Base-by-base conservation (phyloP, 192 early-diverging fungal genomes). In the Podila epigama region DNA sequence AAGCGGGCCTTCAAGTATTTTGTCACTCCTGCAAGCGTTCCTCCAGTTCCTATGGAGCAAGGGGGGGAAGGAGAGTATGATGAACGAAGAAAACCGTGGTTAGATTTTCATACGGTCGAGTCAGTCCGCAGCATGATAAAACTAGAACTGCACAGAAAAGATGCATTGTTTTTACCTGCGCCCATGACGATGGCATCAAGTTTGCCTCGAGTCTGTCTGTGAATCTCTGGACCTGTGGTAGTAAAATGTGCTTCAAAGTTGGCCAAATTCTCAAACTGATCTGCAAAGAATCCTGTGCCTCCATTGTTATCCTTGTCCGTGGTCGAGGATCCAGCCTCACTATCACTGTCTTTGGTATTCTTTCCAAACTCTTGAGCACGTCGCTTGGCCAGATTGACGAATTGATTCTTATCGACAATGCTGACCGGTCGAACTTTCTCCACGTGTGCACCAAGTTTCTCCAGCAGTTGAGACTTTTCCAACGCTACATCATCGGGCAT, bases 251-350 rank as follows among this genome's bases (percentile, higher is more conserved):
- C 89, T 42, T 93, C 73, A 53, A 86, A 88, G 70, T 98, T 99
- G 40, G 90, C 87, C 59, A 88, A 82, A 59, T 93, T 99, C 70
- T 99, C 97, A 70, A 99, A 99, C 79, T 99, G 97, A 79, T 99
- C 90, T 2, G 91, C 92, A 86, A 92, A 97, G 83, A 84, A 93
- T 57, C 91, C 90, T 40, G 81, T 75, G 60, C 64, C 60, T 44
- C 54, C 25, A 34, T 32, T 36, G 32, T 22, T 57, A 15, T 39
- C 35, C 6, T 31, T 29, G 7, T 36, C 29, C 11, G 25, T 39
- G 12, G 40, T n/a, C 42, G 29, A 51, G 25, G 55, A 40, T 15
- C 12, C 48, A 12, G 35, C 72, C 10, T 58, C 29, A 2, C 41
- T 34, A 5, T 48, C 57, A 22, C 51, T 60, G 3, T 18, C 18